Evolutionary conservation across 495 filamentous ascomycete species (phyloP).

Genomic region (Annulohypoxylon maeteangense): DNA sequence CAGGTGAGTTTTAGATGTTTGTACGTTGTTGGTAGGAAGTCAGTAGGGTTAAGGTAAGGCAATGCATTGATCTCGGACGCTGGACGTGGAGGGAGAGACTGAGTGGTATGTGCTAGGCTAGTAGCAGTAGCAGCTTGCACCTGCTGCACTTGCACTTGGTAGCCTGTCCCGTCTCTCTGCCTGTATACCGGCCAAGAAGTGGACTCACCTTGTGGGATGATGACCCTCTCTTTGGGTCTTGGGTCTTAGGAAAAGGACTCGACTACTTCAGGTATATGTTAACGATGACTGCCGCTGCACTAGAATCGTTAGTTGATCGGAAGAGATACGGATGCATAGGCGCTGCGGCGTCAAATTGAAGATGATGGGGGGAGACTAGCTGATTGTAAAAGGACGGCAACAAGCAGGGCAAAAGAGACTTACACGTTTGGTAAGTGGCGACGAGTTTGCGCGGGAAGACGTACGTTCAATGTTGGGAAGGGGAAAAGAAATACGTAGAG

Average conservation of each 20-base stretch:
- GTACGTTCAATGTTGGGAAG: slow-evolving; percentile 26
- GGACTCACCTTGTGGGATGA: slow-evolving; percentile 45
- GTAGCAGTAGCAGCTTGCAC: neutral
- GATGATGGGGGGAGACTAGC: neutral
- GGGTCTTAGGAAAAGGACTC: slow-evolving; percentile 11
- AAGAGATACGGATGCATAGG: slow-evolving; percentile 3
- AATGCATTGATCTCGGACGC: slow-evolving; percentile 23
- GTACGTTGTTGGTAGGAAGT: slow-evolving; percentile 16
- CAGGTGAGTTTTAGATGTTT: slow-evolving; percentile 26
- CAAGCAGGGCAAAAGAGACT: slow-evolving; percentile 19
- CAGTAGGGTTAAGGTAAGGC: slow-evolving; percentile 9
- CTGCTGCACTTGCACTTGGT: slow-evolving; percentile 9
- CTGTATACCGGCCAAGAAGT: slow-evolving; percentile 34
- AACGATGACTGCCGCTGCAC: slow-evolving; percentile 23
- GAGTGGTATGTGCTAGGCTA: neutral
- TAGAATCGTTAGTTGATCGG: slow-evolving; percentile 26
- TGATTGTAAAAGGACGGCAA: neutral
- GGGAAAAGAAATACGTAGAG: slow-evolving; percentile 41
- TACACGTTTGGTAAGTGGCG: slow-evolving; percentile 36
- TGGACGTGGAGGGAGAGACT: slow-evolving; percentile 11
- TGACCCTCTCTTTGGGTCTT: slow-evolving; percentile 8
- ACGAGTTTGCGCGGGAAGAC: slow-evolving; percentile 22
- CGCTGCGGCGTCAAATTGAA: slow-evolving; percentile 24
- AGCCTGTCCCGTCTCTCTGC: neutral
- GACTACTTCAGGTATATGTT: slow-evolving; percentile 33